Evolutionary conservation across 139 green algal genomes (phyloP), one percentile per base, ranked within the genome.

Genomic region (Haematococcus lacustris): DNA sequence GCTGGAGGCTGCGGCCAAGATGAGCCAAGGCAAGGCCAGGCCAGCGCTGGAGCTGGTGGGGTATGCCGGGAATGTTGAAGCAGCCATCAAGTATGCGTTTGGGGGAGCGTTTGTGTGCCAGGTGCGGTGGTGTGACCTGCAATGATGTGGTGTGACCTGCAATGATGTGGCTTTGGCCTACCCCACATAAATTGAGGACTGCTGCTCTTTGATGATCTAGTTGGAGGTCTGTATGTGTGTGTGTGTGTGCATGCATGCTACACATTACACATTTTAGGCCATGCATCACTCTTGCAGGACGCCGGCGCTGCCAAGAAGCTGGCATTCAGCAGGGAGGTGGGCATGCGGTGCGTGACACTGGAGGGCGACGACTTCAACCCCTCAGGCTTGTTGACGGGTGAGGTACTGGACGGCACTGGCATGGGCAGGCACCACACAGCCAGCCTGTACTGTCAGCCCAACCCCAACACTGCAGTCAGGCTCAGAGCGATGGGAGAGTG

Each of bases 311-410:
- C 95, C 47, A 92, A 96, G 81, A 89, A 88, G 68, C 88, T 99
- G 38, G 92, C 93, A 0, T 99, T 97, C 77, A 76, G 87, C 40
- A 84, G 86, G 5, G 88, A 98, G 65, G 90, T 98, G n/a, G 57
- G 72, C 61, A 78, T 74, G 3, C 86, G 91, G 23, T 98, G 93
- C 83, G 89, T 98, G 38, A 97, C 93, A 3, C 83, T 98, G 6
- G 93, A 99, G 71, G 95, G 95, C 4, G 94, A 99, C 68, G 85
- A 97, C 78, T 98, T 97, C 88, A 96, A 97, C 84, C 95, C 95
- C 2, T 70, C 66, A 33, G 83, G 83, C 50, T 40, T 82, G 62
- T 63, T 82, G 21, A 82, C 77, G 64, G 76, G 76, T 68, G 66
- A 6, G 63, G 13, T 33, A 38, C n/a, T n/a, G n/a, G n/a, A n/a